Conservation (phyloP, 2,329 filamentous ascomycete species). For the Cordyceps javanica region DNA sequence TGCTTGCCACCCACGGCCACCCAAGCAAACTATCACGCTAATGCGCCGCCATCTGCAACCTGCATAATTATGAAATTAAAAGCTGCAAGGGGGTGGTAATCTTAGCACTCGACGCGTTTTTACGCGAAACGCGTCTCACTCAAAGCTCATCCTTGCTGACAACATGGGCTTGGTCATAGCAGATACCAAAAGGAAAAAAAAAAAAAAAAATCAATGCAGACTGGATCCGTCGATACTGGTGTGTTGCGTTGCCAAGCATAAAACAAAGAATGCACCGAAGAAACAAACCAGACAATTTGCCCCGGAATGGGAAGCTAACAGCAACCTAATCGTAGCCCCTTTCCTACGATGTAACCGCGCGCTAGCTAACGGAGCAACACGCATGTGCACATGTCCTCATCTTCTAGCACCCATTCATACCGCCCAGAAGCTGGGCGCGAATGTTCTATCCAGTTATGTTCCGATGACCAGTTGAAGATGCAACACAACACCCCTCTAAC, state of each 20-base stretch:
- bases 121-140: background rate
- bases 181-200: background rate
- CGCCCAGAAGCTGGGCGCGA: no score
- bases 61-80: conserved; percentile 6
- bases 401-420: background rate
- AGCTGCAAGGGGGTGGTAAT: conserved; percentile 1
- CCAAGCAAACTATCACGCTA: background rate
- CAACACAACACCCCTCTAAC: background rate
- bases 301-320: background rate
- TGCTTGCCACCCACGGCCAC: no score
- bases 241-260: background rate
- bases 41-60: conserved; percentile 4
- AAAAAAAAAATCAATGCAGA: background rate
- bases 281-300: background rate
- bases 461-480: no score
- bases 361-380: background rate
- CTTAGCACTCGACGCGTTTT: conserved; percentile 4
- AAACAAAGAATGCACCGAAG: background rate
- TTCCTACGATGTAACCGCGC: background rate
- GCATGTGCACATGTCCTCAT: background rate
- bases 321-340: background rate
- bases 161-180: background rate
- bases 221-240: no score
- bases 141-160: background rate
- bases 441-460: no score